Evolutionary conservation across 257 asterid genomes (phyloP), one percentile per base, ranked within the genome.

Genomic region (Solanum pimpinellifolium): DNA sequence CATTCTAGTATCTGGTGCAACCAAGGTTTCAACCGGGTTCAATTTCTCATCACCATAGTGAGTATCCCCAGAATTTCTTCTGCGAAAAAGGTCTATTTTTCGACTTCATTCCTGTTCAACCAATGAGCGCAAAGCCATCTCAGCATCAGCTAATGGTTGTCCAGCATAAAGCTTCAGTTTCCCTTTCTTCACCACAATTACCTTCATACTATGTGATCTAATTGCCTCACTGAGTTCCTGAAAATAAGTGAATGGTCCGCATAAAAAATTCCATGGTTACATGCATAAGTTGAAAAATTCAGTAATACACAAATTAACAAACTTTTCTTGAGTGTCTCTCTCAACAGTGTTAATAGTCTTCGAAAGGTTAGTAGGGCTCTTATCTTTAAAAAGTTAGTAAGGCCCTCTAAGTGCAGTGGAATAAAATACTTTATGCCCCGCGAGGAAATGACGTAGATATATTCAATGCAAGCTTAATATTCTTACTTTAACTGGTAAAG

Each of bases 121-220:
- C 72, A 95, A 77, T 35, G 91, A 90, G 72, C 90, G 92, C 88
- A 97, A 92, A 74, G 93, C 93, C 95, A 77, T 90, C 94, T 97
- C 98, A 83, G 90, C 99, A 60, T 97, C 98, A 60, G 89, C 86
- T 18, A 95, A 93, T 11, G 98, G 95, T 87, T 95, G 99, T 74
- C 99, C 99, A 56, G 96, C 98, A 76, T 92, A 97, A 69, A 97
- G 98, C 86, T 90, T 89, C 88, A 97, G 96, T 66, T 94, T 93
- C 66, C 98, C 98, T 92, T 90, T 93, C 93, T 89, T 95, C 90
- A 94, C 98, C 25, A 95, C 98, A 37, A 95, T 83, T 69, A 90
- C 94, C 86, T 89, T 90, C 90, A 83, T 86, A 52, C 89, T 74
- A 82, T 47, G 37, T 29, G 92, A 89, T 86, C 91, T 89, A 49